phyloP scores from a whole-genome alignment of 2,329 filamentous ascomycete genomes.

The Fusarium continuum region DNA sequence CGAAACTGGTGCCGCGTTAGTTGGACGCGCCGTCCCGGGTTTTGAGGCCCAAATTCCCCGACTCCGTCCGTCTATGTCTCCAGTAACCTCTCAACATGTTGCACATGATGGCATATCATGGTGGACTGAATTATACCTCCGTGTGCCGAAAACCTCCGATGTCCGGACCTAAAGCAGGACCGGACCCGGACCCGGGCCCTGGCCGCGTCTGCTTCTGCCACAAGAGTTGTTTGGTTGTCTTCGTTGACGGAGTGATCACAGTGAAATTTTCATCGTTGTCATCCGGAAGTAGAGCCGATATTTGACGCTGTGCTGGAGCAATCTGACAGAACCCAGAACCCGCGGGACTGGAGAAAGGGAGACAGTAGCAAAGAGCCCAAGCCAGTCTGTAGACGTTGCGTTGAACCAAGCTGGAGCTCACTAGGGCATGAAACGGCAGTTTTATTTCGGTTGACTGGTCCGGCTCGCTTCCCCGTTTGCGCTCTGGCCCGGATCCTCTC shows the following conservation, averaged over 20 bases:
- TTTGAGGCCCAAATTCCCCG: constrained; percentile 5
- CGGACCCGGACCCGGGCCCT: neutral
- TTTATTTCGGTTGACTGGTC: constrained; percentile 40
- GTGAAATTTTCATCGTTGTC: constrained; percentile 4
- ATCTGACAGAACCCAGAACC: constrained; percentile 22
- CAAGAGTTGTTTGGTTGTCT: constrained; percentile 9
- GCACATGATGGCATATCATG: constrained; percentile 31
- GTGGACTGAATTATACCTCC: constrained; percentile 12
- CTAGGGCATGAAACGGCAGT: constrained; percentile 39
- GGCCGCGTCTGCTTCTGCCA: constrained; percentile 1
- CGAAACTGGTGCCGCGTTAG: constrained; percentile 18
- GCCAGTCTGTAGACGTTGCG: constrained; percentile 36
- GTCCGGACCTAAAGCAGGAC: constrained; percentile 13
- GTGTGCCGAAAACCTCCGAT: constrained; percentile 33
- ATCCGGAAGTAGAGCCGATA: constrained; percentile 31
- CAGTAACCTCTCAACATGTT: constrained; percentile 12
- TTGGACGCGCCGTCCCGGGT: constrained; percentile 15
- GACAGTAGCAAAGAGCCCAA: constrained; percentile 31
- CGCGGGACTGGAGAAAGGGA: constrained; percentile 35
- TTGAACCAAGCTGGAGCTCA: constrained; percentile 23
- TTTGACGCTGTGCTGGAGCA: constrained; percentile 16
- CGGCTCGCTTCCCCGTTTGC: constrained; percentile 41
- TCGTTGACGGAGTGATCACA: constrained; percentile 10
- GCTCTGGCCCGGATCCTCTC: constrained; percentile 28
- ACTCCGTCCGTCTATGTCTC: constrained; percentile 20